phyloP scores from a whole-genome alignment of 2,329 filamentous ascomycete genomes.

The Phymatotrichopsis omnivora region DNA sequence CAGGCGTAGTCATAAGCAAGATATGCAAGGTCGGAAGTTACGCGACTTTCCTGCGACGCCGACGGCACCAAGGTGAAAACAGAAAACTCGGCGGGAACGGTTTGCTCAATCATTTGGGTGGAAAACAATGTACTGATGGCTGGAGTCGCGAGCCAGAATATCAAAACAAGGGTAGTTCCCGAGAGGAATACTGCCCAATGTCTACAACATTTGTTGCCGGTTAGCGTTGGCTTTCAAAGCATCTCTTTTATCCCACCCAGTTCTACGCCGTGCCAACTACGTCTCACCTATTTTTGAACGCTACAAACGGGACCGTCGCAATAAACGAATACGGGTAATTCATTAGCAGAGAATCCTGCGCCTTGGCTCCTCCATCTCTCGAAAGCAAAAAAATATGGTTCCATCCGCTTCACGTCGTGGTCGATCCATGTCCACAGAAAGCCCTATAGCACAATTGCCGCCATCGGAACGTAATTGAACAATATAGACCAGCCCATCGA shows the following conservation, averaged over 20 bases:
- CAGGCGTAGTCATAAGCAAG: background rate
- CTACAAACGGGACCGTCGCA: background rate
- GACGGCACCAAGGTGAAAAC: too few species aligned
- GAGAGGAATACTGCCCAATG: constrained; percentile 1
- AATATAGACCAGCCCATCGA: background rate
- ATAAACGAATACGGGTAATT: constrained; percentile 1
- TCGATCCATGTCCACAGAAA: background rate
- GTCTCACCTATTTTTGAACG: background rate
- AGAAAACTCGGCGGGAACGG: too few species aligned
- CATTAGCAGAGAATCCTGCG: background rate
- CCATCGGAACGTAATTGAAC: constrained; percentile 4
- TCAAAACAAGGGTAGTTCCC: background rate
- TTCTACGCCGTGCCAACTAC: too few species aligned
- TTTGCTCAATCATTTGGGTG: too few species aligned
- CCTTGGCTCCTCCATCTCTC: background rate
- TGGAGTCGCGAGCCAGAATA: background rate
- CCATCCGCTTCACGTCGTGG: constrained; percentile 2
- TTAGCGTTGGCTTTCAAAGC: too few species aligned
- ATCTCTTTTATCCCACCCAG: too few species aligned
- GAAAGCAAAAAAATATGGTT: constrained; percentile 1
- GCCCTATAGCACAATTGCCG: background rate
- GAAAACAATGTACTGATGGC: too few species aligned
- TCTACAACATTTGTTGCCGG: too few species aligned
- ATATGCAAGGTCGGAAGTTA: background rate
- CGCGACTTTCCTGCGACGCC: too few species aligned